These are phyloP conservation scores for Clitopilus hobsonii DNA, from an alignment of 768 basidiomycete species.

Conservation along the genomic window DNA sequence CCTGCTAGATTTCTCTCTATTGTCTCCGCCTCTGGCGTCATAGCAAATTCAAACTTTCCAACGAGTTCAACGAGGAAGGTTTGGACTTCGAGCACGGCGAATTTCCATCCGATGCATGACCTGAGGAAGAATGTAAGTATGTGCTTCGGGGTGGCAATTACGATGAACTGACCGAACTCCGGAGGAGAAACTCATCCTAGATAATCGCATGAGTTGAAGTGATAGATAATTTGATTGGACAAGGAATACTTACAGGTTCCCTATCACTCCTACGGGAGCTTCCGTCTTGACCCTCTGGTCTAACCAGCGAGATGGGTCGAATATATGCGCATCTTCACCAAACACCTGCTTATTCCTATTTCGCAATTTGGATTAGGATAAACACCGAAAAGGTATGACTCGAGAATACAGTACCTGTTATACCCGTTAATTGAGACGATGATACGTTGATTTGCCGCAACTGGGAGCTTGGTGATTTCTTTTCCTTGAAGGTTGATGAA, in stretches of 20 bases:
- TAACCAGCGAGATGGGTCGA: slow-evolving; percentile 56
- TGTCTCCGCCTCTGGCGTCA: slow-evolving; percentile 30
- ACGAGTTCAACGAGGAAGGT: slow-evolving; percentile 54
- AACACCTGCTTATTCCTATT: slow-evolving; percentile 47
- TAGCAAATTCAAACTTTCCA: slow-evolving; percentile 52
- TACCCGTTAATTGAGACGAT: slow-evolving; percentile 50
- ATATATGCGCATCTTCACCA: slow-evolving; percentile 53
- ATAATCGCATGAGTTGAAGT: background rate
- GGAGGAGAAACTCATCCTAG: slow-evolving; percentile 42
- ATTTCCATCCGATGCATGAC: slow-evolving; percentile 46
- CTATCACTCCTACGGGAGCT: slow-evolving; percentile 38
- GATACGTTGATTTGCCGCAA: slow-evolving; percentile 47
- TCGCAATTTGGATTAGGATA: background rate
- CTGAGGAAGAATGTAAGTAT: too few species aligned
- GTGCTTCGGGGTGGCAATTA: background rate
- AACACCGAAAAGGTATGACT: background rate
- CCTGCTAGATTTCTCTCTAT: background rate
- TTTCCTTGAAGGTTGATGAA: slow-evolving; percentile 42
- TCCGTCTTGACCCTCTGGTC: slow-evolving; percentile 29
- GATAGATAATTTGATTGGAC: background rate
- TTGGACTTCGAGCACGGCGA: slow-evolving; percentile 52
- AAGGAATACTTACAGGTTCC: slow-evolving; percentile 37
- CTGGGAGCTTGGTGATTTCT: slow-evolving; percentile 33
- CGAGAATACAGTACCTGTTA: slow-evolving; percentile 45
- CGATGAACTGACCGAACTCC: slow-evolving; percentile 15